Evolutionary conservation across 2,329 filamentous ascomycete genomes (phyloP), one percentile per base, ranked within the genome.

Genomic region (Sclerotiophoma versabilis): DNA sequence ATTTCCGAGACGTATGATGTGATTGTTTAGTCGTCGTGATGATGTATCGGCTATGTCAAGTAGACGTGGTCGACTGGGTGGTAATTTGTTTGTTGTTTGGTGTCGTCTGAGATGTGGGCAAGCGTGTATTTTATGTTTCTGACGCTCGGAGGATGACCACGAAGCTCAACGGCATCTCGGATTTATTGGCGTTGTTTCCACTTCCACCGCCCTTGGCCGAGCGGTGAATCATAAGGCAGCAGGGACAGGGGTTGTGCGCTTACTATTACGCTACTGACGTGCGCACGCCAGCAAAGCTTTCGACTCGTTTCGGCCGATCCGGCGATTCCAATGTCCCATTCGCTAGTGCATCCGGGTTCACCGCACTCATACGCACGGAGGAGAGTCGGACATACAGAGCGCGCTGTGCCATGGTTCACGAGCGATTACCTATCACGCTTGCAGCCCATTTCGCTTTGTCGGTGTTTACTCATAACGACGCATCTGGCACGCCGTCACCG

Each of bases 81-180:
- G 2, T 42, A 19, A 14, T 42, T 41, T 39, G 17, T 22, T 49
- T 36, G 41, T n/a, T 62, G 39, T 45, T 51, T 50, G 44, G 17
- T 53, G 49, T 64, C 39, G 22, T 41, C 20, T 32, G 33, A 34
- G 57, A 56, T 42, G 66, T 44, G 64, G 62, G 66, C 58, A 56
- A 23, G 50, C 58, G 61, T 63, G 62, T 67, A 63, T 71, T 67
- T 72, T 70, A 71, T 71, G 69, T 70, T 62, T 51, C 59, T 59
- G 58, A 58, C 59, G 63, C 45, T 62, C 57, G 56, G 55, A 60
- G 63, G 57, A 70, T 65, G 68, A 66, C 60, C 64, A 63, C 49
- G 65, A 62, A 62, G 57, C 58, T 58, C 58, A 64, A 66, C 65
- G 66, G 62, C 59, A 58, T 52, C 58, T 66, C 66, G 65, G 64